Conservation (phyloP, 331 rosid species). For the Saraca asoca region DNA sequence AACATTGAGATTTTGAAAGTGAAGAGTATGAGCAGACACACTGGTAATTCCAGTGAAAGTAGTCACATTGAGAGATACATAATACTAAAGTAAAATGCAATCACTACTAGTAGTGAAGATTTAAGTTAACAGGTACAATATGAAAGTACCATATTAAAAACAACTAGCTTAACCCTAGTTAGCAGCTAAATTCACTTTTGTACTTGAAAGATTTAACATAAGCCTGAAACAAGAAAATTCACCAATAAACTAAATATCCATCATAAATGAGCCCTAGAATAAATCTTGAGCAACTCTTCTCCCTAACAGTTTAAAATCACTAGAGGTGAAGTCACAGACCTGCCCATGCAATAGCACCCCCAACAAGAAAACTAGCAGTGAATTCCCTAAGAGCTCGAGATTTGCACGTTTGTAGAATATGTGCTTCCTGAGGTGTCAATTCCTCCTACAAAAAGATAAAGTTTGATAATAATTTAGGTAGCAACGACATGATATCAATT, state of each 20-base stretch:
- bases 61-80: not conserved
- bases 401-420: constrained; percentile 46
- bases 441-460: constrained; percentile 38
- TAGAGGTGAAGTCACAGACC: constrained; percentile 45
- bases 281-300: not conserved
- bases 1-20: not conserved
- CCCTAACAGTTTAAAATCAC: not conserved
- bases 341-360: constrained; percentile 45
- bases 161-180: not conserved
- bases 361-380: constrained; percentile 40
- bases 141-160: not conserved
- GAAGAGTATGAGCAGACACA: not conserved
- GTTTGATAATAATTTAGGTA: constrained; percentile 14
- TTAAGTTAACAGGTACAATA: not conserved
- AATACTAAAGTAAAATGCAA: not conserved
- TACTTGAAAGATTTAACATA: constrained; percentile 6
- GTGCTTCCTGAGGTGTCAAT: constrained; percentile 54
- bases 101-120: not conserved
- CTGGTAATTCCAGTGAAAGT: not conserved
- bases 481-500: constrained; percentile 18
- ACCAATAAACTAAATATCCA: not conserved
- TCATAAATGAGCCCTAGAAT: not conserved
- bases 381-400: constrained; percentile 39
- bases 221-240: constrained; percentile 7
- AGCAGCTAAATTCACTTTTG: constrained; percentile 4